Percentiles rank a stretch among this genome's conserved stretches.
Conservation (phyloP, 352 stramenopile species). For the Elongisporangium undulatum region DNA sequence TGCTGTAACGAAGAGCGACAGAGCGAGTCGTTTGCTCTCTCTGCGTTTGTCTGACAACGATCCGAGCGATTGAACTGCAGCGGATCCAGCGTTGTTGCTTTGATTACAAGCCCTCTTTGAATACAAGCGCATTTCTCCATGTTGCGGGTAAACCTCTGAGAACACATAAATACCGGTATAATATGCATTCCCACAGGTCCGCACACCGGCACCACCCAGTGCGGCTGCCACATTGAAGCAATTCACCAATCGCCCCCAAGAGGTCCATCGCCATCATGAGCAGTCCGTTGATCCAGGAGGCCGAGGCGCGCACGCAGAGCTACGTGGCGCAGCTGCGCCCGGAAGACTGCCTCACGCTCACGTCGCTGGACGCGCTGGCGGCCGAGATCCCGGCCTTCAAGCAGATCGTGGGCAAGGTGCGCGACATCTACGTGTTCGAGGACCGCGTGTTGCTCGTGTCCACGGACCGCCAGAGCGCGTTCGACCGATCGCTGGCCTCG, state of each 20-base stretch:
- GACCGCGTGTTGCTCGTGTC: conserved; percentile 94
- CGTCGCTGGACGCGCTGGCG: conserved; percentile 42
- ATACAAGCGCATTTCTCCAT: not conserved
- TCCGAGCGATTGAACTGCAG: conserved; percentile 18
- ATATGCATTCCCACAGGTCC: not conserved
- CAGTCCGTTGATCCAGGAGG: conserved; percentile 21
- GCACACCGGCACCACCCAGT: not conserved
- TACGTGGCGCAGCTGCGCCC: conserved; percentile 63
- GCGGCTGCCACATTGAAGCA: not conserved
- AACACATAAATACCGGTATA: not conserved
- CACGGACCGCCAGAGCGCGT: conserved; percentile 98
- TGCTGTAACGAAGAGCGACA: not conserved
- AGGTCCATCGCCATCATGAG: conserved; percentile 37
- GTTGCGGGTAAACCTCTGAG: not conserved
- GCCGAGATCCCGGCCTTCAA: conserved; percentile 33
- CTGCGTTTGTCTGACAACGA: conserved; percentile 7
- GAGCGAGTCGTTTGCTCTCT: conserved; percentile 7
- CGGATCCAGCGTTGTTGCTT: too few species aligned
- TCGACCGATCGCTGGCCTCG: conserved; percentile 94
- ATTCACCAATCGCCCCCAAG: conserved; percentile 1
- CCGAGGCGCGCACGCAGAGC: conserved; percentile 60
- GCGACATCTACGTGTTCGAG: conserved; percentile 90
- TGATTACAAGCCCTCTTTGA: not conserved
- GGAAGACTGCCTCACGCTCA: conserved; percentile 35
- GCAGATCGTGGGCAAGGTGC: conserved; percentile 85